Conservation (phyloP, 169 alveolate genomes). For the Plasmodium malariae region DNA sequence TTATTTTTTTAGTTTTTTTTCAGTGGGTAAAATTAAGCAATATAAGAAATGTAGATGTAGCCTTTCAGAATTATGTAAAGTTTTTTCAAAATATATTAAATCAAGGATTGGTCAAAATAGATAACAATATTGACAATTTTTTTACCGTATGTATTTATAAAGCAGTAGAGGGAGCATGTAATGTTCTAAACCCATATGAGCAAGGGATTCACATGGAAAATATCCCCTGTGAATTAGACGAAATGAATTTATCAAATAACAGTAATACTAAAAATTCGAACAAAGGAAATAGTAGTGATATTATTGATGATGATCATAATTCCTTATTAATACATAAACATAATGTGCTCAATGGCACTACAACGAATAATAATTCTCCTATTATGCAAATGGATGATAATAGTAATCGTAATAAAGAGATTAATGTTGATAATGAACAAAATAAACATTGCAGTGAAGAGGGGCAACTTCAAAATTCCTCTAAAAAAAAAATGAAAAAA, state of each 20-base stretch:
- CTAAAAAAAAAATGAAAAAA: background rate
- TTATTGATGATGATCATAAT: background rate
- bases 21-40: conserved; percentile 83
- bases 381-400: background rate
- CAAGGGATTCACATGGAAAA: conserved; percentile 6
- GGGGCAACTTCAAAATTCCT: background rate
- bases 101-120: conserved; percentile 91
- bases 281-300: background rate
- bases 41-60: conserved; percentile 78
- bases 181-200: background rate
- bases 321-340: background rate
- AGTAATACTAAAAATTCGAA: background rate
- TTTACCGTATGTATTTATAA: conserved; percentile 89
- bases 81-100: conserved; percentile 90
- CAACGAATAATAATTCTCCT: too few species aligned
- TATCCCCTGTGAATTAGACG: background rate
- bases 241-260: conserved; percentile 1
- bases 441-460: background rate
- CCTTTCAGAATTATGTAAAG: conserved; percentile 80
- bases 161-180: conserved; percentile 80
- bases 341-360: background rate
- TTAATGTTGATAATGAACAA: background rate
- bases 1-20: conserved; percentile 78
- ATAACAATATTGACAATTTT: conserved; percentile 90
- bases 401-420: background rate